phyloP scores from a whole-genome alignment of 1,284 basidiomycete species.

The Rhodofomes roseus region DNA sequence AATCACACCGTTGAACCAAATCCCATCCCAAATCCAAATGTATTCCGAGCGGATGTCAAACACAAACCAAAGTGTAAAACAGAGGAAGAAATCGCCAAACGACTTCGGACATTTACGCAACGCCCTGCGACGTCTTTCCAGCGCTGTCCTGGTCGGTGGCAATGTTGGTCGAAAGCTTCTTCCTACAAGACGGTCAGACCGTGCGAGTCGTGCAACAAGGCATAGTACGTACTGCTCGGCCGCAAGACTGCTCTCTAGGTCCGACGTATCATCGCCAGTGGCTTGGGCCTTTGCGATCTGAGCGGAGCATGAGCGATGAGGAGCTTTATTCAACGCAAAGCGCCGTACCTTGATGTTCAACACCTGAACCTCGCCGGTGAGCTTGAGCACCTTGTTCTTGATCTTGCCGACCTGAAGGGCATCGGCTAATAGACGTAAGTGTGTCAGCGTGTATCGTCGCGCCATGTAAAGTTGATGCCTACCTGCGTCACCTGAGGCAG shows the following conservation, averaged over 20 bases:
- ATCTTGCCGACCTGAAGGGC: constrained; percentile 44
- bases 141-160: constrained; percentile 31
- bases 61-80: neutral
- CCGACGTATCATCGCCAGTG: constrained; percentile 30
- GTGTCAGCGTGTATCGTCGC: neutral
- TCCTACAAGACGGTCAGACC: neutral
- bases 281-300: constrained; percentile 38
- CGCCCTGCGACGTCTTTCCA: constrained; percentile 32
- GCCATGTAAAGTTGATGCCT: neutral
- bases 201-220: neutral
- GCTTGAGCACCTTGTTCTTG: constrained; percentile 51
- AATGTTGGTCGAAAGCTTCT: constrained; percentile 36
- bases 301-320: neutral
- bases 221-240: constrained; percentile 26
- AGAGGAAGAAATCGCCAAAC: neutral
- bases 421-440: constrained; percentile 19
- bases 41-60: neutral
- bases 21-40: neutral
- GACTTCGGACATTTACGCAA: constrained; percentile 4
- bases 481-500: constrained; percentile 31
- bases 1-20: neutral
- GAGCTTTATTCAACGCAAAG: neutral
- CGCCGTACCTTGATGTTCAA: constrained; percentile 34
- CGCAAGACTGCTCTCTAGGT: constrained; percentile 25
- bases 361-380: constrained; percentile 39